Evolutionary conservation across 2,329 filamentous ascomycete genomes (phyloP), one percentile per base, ranked within the genome.

Genomic region (Trichoderma simmonsii): DNA sequence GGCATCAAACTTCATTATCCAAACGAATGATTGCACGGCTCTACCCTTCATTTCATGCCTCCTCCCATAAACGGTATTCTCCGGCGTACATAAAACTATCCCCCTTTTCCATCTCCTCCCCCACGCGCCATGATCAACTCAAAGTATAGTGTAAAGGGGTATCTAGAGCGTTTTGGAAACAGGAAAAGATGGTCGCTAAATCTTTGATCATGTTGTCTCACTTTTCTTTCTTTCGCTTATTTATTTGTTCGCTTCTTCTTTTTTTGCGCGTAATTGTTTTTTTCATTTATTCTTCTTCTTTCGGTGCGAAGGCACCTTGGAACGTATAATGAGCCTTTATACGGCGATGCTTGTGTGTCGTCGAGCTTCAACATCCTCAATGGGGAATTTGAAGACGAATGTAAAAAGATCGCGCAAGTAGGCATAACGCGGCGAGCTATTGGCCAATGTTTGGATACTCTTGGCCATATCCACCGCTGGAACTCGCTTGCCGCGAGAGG

Each of bases 361-460:
- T 74, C 91, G 86, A 69, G 86, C 83, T 61, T 92, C 89, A 1
- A 89, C 91, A 77, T 97, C 94, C 70, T 97, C 93, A 18, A 94
- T 82, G 62, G 91, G 89, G 78, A 95, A 95, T 4, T 93, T 92
- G 80, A 97, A 97, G 3, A 97, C 94, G 54, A 95, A 86, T 68
- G 89, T 88, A 83, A 93, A 98, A 15, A 98, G 85, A 77, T 97
- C 94, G 64, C 90, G 86, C 74, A 98, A 83, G 86, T 95, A 98
- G 9, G 85, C 85, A 80, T 96, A 96, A 76, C 94, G 90, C 71
- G 81, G 78, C 32, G 87, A 86, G 48, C 89, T 90, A 71, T 89
- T 86, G 67, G 88, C 88, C 88, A 97, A 93, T 85, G 91, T 91
- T 67, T 88, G 85, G 7, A 97, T 92, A 64, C 93, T 93, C 80